Conservation (phyloP, 2,329 filamentous ascomycete species). For the Stylonectria norvegica region DNA sequence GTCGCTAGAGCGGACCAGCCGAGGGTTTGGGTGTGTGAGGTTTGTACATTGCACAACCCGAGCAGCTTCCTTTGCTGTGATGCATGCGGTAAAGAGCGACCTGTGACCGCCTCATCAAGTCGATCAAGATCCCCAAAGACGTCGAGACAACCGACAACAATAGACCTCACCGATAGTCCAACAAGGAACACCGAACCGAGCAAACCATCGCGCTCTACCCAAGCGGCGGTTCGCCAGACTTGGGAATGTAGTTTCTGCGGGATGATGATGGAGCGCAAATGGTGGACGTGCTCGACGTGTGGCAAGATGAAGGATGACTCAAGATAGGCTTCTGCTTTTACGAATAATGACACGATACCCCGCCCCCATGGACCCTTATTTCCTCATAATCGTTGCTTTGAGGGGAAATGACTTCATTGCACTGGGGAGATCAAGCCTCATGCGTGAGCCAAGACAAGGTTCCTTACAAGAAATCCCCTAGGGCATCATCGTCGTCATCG, state of each 20-base stretch:
- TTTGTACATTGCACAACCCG: constrained; percentile 58
- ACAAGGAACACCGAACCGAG: constrained; percentile 18
- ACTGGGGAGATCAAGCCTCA: background rate
- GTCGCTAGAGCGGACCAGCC: constrained; percentile 6
- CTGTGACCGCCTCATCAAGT: constrained; percentile 15
- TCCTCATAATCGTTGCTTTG: constrained; percentile 2
- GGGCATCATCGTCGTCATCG: constrained; percentile 3
- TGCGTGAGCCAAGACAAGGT: background rate
- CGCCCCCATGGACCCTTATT: constrained; percentile 1
- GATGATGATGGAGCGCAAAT: constrained; percentile 49
- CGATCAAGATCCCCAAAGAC: constrained; percentile 14
- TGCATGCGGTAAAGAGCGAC: constrained; percentile 49
- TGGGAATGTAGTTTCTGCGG: constrained; percentile 55
- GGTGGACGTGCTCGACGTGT: constrained; percentile 57
- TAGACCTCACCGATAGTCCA: constrained; percentile 36
- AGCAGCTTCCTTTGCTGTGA: constrained; percentile 51
- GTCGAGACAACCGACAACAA: constrained; percentile 16
- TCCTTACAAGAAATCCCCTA: too few relatives aligned
- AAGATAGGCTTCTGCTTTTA: constrained; percentile 14
- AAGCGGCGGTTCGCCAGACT: constrained; percentile 29
- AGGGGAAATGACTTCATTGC: constrained; percentile 24
- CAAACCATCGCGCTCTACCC: too few relatives aligned
- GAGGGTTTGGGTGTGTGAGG: constrained; percentile 49
- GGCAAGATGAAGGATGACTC: constrained; percentile 53
- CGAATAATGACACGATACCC: constrained; percentile 10